Evolutionary conservation across 768 basidiomycete species (phyloP), one percentile per base, ranked within the genome.

Genomic region (Clavulina sp.): DNA sequence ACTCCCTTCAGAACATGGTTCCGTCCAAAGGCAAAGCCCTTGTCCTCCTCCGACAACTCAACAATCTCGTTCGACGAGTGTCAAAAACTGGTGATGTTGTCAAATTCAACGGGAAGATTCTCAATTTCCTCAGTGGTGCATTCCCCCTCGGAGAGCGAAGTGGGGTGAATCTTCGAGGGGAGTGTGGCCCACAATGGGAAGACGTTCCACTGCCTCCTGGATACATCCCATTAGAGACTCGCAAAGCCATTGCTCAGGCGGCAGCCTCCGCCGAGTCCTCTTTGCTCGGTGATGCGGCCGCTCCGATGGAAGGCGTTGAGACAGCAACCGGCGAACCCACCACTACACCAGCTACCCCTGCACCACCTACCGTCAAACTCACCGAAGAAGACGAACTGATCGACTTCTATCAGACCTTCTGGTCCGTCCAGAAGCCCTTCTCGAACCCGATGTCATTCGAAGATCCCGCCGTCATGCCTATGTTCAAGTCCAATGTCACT

Each of bases 21-120:
- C 85, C 86, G 1, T 78, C 84, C 66, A 87, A 87, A 64, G 85
- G 84, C 54, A 89, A 89, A 62, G 86, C 87, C 2, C 79, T 91
- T 34, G 70, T 83, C 51, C 72, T 95, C 13, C 72, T 93, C 24
- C 77, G 89, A 47, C 82, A 81, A 19, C 69, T 91, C 38, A 95
- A 95, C 60, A 88, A 91, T 57, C 73, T 93, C 2, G 70, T 93
- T 2, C 75, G 87, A 5, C 77, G 88, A 1, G 70, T 93, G 7
- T 91, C 86, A 36, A 91, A 91, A 65, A 82, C 80, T 63, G 84
- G 82, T 19, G 73, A 78, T 4, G 85, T 81, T 49, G 87, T 86
- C 21, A 76, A 81, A 57, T 87, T 95, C 64, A 86, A 84, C 59
- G 91, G 89, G 3, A 76, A 87, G 1, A 92, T 95, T 61, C 69